Evolutionary conservation across 139 green algal genomes (phyloP).

Genomic region (Closterium sp.): DNA sequence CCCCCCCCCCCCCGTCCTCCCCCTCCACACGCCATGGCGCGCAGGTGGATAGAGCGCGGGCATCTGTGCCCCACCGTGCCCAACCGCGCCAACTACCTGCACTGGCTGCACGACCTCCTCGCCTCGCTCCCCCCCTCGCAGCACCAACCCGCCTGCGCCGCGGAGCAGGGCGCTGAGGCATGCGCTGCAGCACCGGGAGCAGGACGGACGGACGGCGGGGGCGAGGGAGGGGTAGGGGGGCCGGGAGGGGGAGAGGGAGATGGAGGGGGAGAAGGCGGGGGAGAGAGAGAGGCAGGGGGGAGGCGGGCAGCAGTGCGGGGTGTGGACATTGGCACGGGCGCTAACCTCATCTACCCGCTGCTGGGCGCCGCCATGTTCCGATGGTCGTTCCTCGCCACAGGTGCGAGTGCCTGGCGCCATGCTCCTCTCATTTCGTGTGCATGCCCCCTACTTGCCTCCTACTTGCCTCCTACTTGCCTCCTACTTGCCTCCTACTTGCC

Average conservation of each 20-base stretch:
- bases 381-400: constrained; percentile 79
- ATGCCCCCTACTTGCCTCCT: too few species aligned
- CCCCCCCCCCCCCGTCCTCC: too few species aligned
- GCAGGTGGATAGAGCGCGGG: constrained; percentile 64
- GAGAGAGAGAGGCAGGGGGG: background rate
- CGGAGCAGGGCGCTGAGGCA: background rate
- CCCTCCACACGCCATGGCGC: background rate
- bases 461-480: too few species aligned
- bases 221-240: background rate
- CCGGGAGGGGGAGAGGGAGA: background rate
- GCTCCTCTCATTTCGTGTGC: background rate
- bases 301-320: constrained; percentile 36
- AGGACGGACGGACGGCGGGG: background rate
- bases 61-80: constrained; percentile 74
- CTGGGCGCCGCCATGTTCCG: constrained; percentile 76
- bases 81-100: constrained; percentile 87
- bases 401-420: constrained; percentile 17
- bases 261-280: background rate
- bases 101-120: constrained; percentile 89
- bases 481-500: too few species aligned
- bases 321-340: constrained; percentile 89
- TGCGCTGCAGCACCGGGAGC: background rate
- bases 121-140: background rate
- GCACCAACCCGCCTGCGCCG: background rate
- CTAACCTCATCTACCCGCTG: constrained; percentile 92